A percentile compares a stretch with the other conserved stretches of the same genome.
phyloP scores from a whole-genome alignment of 306 rosid genomes.

The Trifolium pratense region DNA sequence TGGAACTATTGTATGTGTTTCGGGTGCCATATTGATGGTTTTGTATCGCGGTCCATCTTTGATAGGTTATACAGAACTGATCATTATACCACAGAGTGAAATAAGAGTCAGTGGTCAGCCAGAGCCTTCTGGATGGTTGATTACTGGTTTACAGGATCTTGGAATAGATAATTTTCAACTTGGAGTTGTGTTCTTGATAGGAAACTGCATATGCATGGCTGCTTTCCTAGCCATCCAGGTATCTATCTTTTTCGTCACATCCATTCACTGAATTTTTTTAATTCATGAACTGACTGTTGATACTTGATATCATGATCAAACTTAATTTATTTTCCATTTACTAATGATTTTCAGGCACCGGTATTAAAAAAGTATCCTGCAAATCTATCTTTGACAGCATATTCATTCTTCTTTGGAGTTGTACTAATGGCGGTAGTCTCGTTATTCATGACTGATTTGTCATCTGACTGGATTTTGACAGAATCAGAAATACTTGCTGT shows the following conservation, averaged over 20 bases:
- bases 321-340: too few relatives aligned
- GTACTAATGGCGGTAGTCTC: slow-evolving; percentile 15
- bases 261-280: neutral
- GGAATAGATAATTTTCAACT: neutral
- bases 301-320: neutral
- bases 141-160: slow-evolving; percentile 11
- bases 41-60: neutral
- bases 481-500: slow-evolving; percentile 7
- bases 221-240: slow-evolving; percentile 17
- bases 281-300: neutral
- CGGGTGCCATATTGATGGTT: neutral
- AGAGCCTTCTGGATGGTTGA: slow-evolving; percentile 7
- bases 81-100: neutral
- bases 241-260: neutral
- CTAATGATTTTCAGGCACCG: neutral
- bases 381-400: neutral
- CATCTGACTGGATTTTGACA: neutral
- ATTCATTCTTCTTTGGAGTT: slow-evolving; percentile 11
- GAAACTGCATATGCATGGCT: neutral
- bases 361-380: slow-evolving; percentile 14
- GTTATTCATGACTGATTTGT: neutral
- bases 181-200: slow-evolving; percentile 9
- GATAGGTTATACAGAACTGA: neutral
- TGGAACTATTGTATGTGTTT: slow-evolving; percentile 10
- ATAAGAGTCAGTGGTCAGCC: neutral